Evolutionary conservation across 306 rosid species (phyloP).

Genomic region (Pyrus bretschneideri): DNA sequence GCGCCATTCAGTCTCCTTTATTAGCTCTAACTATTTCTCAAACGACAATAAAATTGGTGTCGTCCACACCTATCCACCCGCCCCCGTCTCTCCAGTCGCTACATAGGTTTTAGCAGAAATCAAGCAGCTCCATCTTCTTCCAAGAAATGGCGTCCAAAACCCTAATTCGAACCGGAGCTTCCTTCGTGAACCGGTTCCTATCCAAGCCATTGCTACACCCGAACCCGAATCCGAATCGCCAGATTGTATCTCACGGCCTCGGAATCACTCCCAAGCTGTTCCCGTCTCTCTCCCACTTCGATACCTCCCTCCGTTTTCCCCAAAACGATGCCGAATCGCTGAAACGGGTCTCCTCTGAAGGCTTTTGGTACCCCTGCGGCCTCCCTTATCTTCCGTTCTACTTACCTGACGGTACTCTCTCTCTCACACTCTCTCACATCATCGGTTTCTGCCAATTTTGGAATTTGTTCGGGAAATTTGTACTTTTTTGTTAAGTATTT

Average conservation of each 20-base stretch:
- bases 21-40: too few species aligned
- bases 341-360: slow-evolving; percentile 31
- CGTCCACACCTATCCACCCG: background rate
- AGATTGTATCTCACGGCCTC: slow-evolving; percentile 24
- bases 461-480: background rate
- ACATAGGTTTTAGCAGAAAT: slow-evolving; percentile 27
- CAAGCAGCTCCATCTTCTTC: background rate
- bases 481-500: background rate
- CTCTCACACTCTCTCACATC: background rate
- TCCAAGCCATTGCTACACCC: slow-evolving; percentile 36
- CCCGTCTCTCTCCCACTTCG: slow-evolving; percentile 49
- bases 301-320: slow-evolving; percentile 32
- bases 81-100: background rate
- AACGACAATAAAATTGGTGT: background rate
- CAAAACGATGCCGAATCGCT: slow-evolving; percentile 46
- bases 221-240: slow-evolving; percentile 12
- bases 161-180: slow-evolving; percentile 53
- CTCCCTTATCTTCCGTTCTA: slow-evolving; percentile 69
- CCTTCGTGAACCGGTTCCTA: slow-evolving; percentile 41
- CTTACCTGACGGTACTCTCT: slow-evolving; percentile 66
- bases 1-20: too few species aligned
- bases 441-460: background rate
- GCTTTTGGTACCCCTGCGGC: slow-evolving; percentile 58
- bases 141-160: slow-evolving; percentile 70
- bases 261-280: slow-evolving; percentile 46